Base-by-base conservation (phyloP, 768 basidiomycete genomes). In the Suillus plorans region DNA sequence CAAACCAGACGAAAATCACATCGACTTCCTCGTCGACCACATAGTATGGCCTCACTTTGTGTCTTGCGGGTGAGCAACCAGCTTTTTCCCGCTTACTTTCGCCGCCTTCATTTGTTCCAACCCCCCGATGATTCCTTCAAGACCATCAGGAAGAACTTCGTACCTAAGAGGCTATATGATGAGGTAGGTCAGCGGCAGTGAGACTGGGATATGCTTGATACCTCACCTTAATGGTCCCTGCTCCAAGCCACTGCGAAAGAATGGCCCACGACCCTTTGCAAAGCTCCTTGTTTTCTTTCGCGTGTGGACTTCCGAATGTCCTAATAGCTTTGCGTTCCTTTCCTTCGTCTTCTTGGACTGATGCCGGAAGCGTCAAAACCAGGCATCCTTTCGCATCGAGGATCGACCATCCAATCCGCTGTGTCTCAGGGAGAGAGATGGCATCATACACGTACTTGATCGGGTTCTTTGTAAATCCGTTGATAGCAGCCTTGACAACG, bases 81-180 rank as follows among this genome's bases (percentile, higher is more conserved):
- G 68, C 69, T 85, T 85, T 18, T 65, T 69, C 5, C 79, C 83
- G n/a, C 81, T 82, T 37, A 83, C 74, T 62, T 79, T 63, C 10
- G 78, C 74, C 3, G 66, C 65, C 69, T 70, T 72, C 69, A 84
- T 50, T 65, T 70, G 71, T 53, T 78, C 72, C 36, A 85, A 67
- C 2, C 79, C 82, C 12, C 61, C 73, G 0, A 63, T 47, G 10
- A 84, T 74, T 10, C 77, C 82, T 9, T 69, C 63, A 1, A 85
- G 72, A 2, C 84, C 84, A 36, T 71, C 68, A 0, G 78, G 75
- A 13, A 85, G 69, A n/a, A 82, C 70, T 67, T 84, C 79, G 5
- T 77, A 65, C n/a, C 73, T 70, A 64, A 77, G 78, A 0, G 84
- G 81, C 82, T 80, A 52, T 31, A 64, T 2, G 22, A 64, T 2